Evolutionary conservation across 768 basidiomycete species (phyloP), one percentile per base, ranked within the genome.

Genomic region (Tulasnella sp.): DNA sequence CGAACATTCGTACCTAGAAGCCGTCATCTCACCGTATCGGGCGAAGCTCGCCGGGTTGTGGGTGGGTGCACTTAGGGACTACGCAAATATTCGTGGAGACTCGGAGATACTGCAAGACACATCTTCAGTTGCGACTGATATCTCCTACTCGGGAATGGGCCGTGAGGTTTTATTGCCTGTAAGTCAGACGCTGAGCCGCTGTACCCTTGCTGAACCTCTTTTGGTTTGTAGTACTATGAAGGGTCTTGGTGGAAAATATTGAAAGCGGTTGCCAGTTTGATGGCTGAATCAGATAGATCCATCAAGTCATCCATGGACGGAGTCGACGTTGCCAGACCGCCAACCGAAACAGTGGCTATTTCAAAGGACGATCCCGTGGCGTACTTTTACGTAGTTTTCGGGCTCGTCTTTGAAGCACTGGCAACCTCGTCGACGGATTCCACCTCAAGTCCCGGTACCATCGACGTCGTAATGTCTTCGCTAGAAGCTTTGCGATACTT

Each of bases 131-230:
- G 78, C 84, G 0, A 68, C 89, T 34, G 91, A 94, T 61, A 77
- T 83, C 0, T 83, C 86, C 0, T 90, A 90, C 67, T 84, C 85
- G 7, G 91, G 85, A 49, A 74, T 97, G 6, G 92, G 91, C 1
- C 82, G 86, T 62, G 94, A 97, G 61, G 88, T 96, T 6, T 71
- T 96, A 2, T 68, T 98, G 19, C 94, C 94, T 3, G 93, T 96
- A 65, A 66, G 86, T 73, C 4, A 7, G 0, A 2, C 15, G 25
- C 27, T 9, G 15, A 6, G 35, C 49, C 45, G 37, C 46, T 63
- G 14, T n/a, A n/a, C 63, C 12, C 31, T 48, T 58, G 42, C 57
- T 46, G 19, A 17, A 43, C 35, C 62, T 51, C n/a, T 14, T 15
- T 17, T 23, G 5, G 19, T 49, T 40, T 48, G 8, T 63, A 96